A percentile compares a stretch with the other conserved stretches of the same genome.
Evolutionary conservation across 163 green algal species (phyloP).

Genomic region (Scenedesmus sp.): DNA sequence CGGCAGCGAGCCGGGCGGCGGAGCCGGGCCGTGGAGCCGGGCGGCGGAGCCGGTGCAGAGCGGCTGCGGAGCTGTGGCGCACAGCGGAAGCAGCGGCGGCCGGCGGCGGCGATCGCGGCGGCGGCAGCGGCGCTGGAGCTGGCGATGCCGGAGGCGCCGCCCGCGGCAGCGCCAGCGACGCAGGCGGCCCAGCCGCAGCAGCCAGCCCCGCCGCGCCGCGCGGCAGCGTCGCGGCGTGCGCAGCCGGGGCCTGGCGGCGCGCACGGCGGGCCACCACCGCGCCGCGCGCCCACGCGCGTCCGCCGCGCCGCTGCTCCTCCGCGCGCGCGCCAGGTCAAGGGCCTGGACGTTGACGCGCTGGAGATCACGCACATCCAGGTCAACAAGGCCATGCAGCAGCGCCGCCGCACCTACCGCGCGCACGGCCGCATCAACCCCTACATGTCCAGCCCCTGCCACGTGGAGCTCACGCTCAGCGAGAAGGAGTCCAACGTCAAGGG

Average conservation of each 20-base stretch:
- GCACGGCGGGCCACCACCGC: no score
- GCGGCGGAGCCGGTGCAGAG: no score
- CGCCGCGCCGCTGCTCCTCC: background rate
- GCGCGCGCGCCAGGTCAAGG: slow-evolving; percentile 84
- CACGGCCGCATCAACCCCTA: slow-evolving; percentile 99
- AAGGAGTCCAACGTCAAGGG: slow-evolving; percentile 86
- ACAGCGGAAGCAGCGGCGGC: no score
- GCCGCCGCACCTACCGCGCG: slow-evolving; percentile 97
- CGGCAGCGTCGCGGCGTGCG: no score
- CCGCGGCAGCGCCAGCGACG: background rate
- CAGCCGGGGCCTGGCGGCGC: no score
- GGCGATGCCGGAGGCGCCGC: background rate
- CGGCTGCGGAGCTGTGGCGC: no score
- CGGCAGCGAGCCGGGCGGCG: no score
- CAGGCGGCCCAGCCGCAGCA: background rate
- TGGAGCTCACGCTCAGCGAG: slow-evolving; percentile 95
- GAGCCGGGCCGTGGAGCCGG: no score
- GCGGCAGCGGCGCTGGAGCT: background rate
- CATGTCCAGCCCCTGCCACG: slow-evolving; percentile 96
- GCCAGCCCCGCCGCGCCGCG: no score
- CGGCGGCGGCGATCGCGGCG: no score
- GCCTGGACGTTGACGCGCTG: slow-evolving; percentile 94
- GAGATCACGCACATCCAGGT: slow-evolving; percentile 97
- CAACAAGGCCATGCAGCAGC: slow-evolving; percentile 95
- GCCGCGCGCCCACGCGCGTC: no score